These are phyloP conservation scores for Xerophyta viscosa DNA, from an alignment of 106 monocot genomes.

Conservation along the genomic window DNA sequence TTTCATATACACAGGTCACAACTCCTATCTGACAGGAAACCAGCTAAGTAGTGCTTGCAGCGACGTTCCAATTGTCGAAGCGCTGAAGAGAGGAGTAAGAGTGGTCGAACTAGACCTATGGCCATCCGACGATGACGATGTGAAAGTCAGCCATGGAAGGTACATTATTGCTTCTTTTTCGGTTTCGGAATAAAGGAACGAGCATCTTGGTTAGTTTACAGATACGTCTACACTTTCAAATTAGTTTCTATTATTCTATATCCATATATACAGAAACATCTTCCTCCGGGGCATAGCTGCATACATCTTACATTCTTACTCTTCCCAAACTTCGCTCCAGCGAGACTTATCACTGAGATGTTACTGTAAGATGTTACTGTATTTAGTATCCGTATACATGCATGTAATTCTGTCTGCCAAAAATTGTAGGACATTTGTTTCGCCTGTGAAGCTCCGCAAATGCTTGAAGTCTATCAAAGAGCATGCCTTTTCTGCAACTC, in stretches of 20 bases:
- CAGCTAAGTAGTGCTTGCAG: constrained; percentile 48
- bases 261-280: too few species aligned
- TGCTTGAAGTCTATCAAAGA: constrained; percentile 70
- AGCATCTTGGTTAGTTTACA: not conserved
- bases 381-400: not conserved
- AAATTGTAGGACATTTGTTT: constrained; percentile 75
- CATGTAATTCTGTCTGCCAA: too few species aligned
- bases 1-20: constrained; percentile 63
- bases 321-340: too few species aligned
- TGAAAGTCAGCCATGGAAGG: constrained; percentile 55
- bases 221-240: too few species aligned
- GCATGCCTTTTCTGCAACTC: constrained; percentile 63
- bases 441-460: constrained; percentile 61
- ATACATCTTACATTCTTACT: too few species aligned
- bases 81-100: constrained; percentile 53
- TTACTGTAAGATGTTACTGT: not conserved
- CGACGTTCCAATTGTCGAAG: constrained; percentile 56
- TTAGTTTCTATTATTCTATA: too few species aligned
- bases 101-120: constrained; percentile 64
- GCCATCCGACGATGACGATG: constrained; percentile 45
- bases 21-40: constrained; percentile 57
- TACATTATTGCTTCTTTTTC: constrained; percentile 5
- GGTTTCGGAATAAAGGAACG: too few species aligned
- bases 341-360: too few species aligned
- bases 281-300: too few species aligned